Base-by-base conservation (phyloP, 164 flowering plant species). In the Tinospora cordifolia region DNA sequence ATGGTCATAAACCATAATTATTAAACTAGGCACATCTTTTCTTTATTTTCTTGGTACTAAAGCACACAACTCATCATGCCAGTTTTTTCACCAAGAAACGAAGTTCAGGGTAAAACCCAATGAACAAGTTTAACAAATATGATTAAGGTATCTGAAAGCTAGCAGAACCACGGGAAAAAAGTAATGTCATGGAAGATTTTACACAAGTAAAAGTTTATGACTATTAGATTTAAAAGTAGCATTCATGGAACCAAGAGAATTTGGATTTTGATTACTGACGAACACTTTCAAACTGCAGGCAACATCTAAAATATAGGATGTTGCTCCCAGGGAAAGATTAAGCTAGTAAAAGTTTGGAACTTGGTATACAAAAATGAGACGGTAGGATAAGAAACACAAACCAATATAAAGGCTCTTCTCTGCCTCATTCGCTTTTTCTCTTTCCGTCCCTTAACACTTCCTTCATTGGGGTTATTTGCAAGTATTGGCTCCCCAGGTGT, bases 361-460 rank as follows among this genome's bases (percentile, higher is more conserved):
- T 44, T 44, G 47, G 12, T 11, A 9, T 3, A 38, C 41, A 25
- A 62, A 62, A 47, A 26, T 12, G 63, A 13, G 39, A 27, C 36
- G 36, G 36, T 30, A 40, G n/a, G 54, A 66, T 4, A 27, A 57
- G 60, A 72, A 51, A 14, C 41, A 72, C 76, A 17, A 26, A 92
- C 96, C 92, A 63, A 9, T 72, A 86, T 85, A 75, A 90, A 91
- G 9, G 80, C 91, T n/a, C 79, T 81, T 11, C 78, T 82, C 81
- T 39, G 87, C 75, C 77, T 84, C 63, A 78, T 83, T 21, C 97
- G 86, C 80, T 91, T 94, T 76, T 81, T 91, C 79, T 85, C 87
- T 24, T 90, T 90, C 86, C 97, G 85, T 39, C 83, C 74, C 75
- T 86, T 87, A 62, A 88, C 87, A 78, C 94, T 88, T 65, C 93